phyloP scores from a whole-genome alignment of 257 asterid species.

The Plantago elongata region DNA sequence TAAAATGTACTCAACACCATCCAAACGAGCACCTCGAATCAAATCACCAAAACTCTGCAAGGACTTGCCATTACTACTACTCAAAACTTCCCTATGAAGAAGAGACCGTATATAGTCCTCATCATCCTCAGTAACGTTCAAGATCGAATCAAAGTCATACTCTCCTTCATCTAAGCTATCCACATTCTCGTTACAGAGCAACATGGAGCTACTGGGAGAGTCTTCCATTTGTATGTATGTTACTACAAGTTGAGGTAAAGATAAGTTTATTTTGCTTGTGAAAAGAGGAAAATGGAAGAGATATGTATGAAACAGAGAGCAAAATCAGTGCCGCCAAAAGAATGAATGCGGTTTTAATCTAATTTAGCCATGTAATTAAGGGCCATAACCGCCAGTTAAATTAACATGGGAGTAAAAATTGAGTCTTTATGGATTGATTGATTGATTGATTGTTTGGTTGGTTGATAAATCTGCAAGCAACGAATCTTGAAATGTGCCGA shows the following conservation, averaged over 20 bases:
- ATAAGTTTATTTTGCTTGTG: slow-evolving; percentile 1
- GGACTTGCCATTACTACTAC: slow-evolving; percentile 18
- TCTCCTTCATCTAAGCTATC: slow-evolving; percentile 22
- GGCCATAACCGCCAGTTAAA: not conserved
- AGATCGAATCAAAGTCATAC: slow-evolving; percentile 3
- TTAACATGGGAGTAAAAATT: not conserved
- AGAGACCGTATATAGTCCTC: slow-evolving; percentile 37
- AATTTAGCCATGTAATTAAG: slow-evolving; percentile 27
- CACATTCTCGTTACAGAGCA: slow-evolving; percentile 34
- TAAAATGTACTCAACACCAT: slow-evolving; percentile 47
- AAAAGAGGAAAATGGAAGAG: slow-evolving; percentile 3
- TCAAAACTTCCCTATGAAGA: slow-evolving; percentile 35
- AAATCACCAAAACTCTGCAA: slow-evolving; percentile 11
- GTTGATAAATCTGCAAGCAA: slow-evolving; percentile 20
- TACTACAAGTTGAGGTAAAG: not conserved
- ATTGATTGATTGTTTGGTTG: not conserved
- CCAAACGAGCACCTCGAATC: slow-evolving; percentile 42
- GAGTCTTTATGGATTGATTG: not conserved
- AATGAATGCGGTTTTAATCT: slow-evolving; percentile 24
- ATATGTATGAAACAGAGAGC: slow-evolving; percentile 15
- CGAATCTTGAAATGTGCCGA: slow-evolving; percentile 10
- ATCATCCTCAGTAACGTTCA: slow-evolving; percentile 10
- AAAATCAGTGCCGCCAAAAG: slow-evolving; percentile 44
- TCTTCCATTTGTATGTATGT: slow-evolving; percentile 25
- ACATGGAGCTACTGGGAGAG: slow-evolving; percentile 21